phyloP scores from a whole-genome alignment of 805 yeast species.

The Metschnikowia reukaufii region DNA sequence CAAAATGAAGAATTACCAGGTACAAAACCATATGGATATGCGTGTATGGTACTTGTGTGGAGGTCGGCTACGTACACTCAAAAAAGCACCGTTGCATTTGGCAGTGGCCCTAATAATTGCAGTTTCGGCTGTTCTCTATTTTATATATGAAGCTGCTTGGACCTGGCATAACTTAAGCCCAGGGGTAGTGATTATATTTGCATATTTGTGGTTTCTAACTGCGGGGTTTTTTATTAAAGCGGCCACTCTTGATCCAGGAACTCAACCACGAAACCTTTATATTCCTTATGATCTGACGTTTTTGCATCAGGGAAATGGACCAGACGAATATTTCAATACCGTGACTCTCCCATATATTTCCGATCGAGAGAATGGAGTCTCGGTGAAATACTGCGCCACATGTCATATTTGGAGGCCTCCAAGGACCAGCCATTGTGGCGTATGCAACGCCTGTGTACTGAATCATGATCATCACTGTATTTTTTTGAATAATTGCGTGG shows the following conservation, averaged over 20 bases:
- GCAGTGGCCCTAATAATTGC: conserved; percentile 34
- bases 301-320: conserved; percentile 27
- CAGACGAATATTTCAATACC: conserved; percentile 47
- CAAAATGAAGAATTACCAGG: conserved; percentile 42
- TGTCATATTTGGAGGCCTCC: conserved; percentile 71
- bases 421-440: conserved; percentile 63
- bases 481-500: conserved; percentile 53
- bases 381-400: conserved; percentile 55
- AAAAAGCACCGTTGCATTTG: conserved; percentile 41
- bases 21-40: conserved; percentile 33
- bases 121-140: conserved; percentile 53
- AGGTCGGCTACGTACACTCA: conserved; percentile 56
- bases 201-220: conserved; percentile 56
- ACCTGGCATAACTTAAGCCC: conserved; percentile 58
- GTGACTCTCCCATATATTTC: conserved; percentile 23
- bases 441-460: conserved; percentile 64
- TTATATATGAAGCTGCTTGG: conserved; percentile 49
- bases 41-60: conserved; percentile 56
- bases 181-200: conserved; percentile 53
- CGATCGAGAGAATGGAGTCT: conserved; percentile 33
- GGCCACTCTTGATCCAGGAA: conserved; percentile 67
- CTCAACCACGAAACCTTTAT: conserved; percentile 66
- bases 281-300: conserved; percentile 27
- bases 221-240: conserved; percentile 52
- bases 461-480: conserved; percentile 73